A percentile compares a stretch with the other conserved stretches of the same genome.
Conservation (phyloP, 108 stramenopile species). For the Seminavis robusta region DNA sequence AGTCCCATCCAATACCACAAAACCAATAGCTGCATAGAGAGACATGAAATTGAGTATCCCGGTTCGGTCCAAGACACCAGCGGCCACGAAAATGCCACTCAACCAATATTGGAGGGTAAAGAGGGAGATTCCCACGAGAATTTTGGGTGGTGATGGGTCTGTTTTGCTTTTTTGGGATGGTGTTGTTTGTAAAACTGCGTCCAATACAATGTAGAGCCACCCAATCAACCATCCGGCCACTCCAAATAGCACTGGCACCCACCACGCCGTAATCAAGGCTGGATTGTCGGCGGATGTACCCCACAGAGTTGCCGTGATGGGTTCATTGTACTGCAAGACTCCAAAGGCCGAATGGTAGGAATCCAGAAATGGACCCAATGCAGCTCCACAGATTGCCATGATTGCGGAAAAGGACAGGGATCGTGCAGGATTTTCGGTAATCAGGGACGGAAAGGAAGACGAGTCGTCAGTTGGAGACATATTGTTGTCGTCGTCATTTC, state of each 20-base stretch:
- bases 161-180: constrained; percentile 8
- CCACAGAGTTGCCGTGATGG: constrained; percentile 48
- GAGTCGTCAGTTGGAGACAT: not conserved
- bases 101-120: constrained; percentile 90
- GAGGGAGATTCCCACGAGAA: constrained; percentile 67
- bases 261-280: constrained; percentile 72
- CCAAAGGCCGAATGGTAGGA: constrained; percentile 77
- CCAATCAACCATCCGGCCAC: constrained; percentile 83
- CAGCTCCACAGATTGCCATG: constrained; percentile 69
- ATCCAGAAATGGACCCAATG: constrained; percentile 83
- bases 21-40: constrained; percentile 57
- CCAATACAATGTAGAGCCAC: constrained; percentile 74
- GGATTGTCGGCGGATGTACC: constrained; percentile 32
- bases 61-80: constrained; percentile 41
- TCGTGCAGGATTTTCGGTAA: constrained; percentile 18
- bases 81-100: constrained; percentile 49
- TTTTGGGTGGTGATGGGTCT: constrained; percentile 40
- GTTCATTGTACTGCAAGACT: constrained; percentile 74
- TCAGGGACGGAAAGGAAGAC: not conserved
- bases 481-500: not conserved
- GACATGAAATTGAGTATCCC: constrained; percentile 70
- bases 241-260: constrained; percentile 84
- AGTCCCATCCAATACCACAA: constrained; percentile 60
- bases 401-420: constrained; percentile 39
- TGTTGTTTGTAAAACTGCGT: constrained; percentile 20